Evolutionary conservation across 768 basidiomycete species (phyloP).

Genomic region (Tubosaeta sp.): DNA sequence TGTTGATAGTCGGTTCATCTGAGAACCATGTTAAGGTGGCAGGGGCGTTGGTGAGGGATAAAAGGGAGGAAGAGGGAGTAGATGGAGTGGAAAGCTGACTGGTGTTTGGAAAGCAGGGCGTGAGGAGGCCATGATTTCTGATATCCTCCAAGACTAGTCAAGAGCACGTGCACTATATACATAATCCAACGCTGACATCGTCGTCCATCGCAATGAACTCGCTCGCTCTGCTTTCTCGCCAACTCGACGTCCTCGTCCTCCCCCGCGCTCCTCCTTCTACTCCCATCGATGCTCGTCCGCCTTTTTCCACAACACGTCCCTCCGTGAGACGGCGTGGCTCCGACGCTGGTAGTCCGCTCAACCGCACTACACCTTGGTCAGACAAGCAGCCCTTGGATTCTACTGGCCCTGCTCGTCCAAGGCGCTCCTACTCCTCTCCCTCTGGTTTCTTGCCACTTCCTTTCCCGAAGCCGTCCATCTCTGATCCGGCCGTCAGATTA

Average conservation of each 20-base stretch:
- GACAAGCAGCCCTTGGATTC: conserved; percentile 43
- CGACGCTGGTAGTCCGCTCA: conserved; percentile 30
- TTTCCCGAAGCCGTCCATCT: conserved; percentile 26
- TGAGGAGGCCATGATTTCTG: conserved; percentile 17
- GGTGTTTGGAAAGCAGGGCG: conserved; percentile 37
- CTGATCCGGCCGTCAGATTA: conserved; percentile 33
- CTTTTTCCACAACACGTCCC: conserved; percentile 26
- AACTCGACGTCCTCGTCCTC: conserved; percentile 72
- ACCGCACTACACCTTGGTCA: conserved; percentile 55
- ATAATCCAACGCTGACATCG: neutral
- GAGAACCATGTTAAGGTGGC: conserved; percentile 54
- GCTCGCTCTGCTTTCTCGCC: conserved; percentile 73
- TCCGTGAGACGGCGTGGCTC: conserved; percentile 25
- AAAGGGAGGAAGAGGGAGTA: conserved; percentile 71
- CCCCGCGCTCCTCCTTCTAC: conserved; percentile 57
- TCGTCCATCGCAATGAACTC: conserved; percentile 61
- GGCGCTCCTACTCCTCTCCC: conserved; percentile 64
- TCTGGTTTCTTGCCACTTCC: conserved; percentile 43
- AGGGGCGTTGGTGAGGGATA: conserved; percentile 54
- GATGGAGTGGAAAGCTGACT: conserved; percentile 71
- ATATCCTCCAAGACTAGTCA: conserved; percentile 10
- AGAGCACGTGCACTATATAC: neutral
- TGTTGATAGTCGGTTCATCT: conserved; percentile 59
- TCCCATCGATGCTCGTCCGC: conserved; percentile 37
- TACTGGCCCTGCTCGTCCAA: conserved; percentile 34